phyloP scores from a whole-genome alignment of 2,329 filamentous ascomycete genomes.

The Pseudogymnoascus sp. region DNA sequence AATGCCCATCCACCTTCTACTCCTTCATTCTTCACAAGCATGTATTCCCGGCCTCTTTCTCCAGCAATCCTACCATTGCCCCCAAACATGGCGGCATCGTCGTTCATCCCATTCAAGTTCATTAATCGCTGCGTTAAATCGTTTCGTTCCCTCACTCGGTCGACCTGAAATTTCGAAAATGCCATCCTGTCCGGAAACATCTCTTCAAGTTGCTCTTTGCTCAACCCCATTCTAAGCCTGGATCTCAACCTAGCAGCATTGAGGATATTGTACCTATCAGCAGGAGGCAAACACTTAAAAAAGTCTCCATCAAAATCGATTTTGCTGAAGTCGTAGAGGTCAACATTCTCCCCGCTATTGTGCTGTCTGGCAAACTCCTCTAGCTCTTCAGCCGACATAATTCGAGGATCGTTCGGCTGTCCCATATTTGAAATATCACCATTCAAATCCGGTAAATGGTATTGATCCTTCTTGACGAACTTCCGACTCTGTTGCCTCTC shows the following conservation, averaged over 20 bases:
- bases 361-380: constrained; percentile 93
- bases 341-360: constrained; percentile 83
- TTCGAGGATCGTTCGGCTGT: constrained; percentile 80
- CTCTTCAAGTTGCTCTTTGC: constrained; percentile 86
- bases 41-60: constrained; percentile 87
- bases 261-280: constrained; percentile 92
- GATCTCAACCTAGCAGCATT: constrained; percentile 87
- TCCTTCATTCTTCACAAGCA: constrained; percentile 89
- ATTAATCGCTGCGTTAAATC: constrained; percentile 91
- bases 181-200: constrained; percentile 99
- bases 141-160: constrained; percentile 85
- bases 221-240: constrained; percentile 87
- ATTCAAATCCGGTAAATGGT: constrained; percentile 84
- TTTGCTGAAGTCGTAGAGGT: constrained; percentile 92
- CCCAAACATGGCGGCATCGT: constrained; percentile 60
- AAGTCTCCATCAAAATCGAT: constrained; percentile 97
- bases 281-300: constrained; percentile 81
- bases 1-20: constrained; percentile 94
- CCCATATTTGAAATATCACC: constrained; percentile 77
- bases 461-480: constrained; percentile 89
- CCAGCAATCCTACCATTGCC: constrained; percentile 64
- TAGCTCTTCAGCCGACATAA: constrained; percentile 92
- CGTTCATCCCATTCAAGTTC: constrained; percentile 86
- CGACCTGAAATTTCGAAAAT: constrained; percentile 94
- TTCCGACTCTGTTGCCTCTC: constrained; percentile 67